A percentile compares a stretch with the other conserved stretches of the same genome.
These are phyloP conservation scores for Neurospora crassa DNA, from an alignment of 2,329 filamentous ascomycete species.

Conservation along the genomic window DNA sequence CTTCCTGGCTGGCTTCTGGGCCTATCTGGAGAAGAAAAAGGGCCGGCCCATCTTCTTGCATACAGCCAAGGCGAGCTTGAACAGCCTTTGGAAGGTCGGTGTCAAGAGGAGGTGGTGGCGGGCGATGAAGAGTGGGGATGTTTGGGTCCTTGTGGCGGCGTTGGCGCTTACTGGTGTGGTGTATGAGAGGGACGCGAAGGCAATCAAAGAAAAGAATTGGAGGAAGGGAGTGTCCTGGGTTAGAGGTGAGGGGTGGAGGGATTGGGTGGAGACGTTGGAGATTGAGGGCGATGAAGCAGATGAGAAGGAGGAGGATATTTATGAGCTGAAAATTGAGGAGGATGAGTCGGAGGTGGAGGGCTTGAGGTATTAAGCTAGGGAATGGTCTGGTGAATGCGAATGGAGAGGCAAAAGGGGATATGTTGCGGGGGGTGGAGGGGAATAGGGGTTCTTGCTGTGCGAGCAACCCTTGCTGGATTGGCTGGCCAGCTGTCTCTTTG, in stretches of 20 bases:
- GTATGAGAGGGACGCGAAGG: slow-evolving; percentile 61
- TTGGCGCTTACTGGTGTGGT: slow-evolving; percentile 70
- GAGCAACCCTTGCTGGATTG: background rate
- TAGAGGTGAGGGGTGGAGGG: slow-evolving; percentile 65
- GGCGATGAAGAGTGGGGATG: slow-evolving; percentile 71
- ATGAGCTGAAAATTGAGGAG: background rate
- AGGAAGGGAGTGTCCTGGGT: slow-evolving; percentile 67
- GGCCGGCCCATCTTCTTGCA: slow-evolving; percentile 68
- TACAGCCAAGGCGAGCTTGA: slow-evolving; percentile 65
- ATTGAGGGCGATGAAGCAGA: slow-evolving; percentile 37
- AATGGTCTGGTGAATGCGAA: background rate
- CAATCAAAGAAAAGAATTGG: slow-evolving; percentile 56
- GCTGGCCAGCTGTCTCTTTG: background rate
- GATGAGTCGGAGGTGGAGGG: slow-evolving; percentile 1
- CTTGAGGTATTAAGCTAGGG: background rate
- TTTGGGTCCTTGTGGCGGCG: slow-evolving; percentile 71
- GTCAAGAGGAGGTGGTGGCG: slow-evolving; percentile 83
- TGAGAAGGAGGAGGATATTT: slow-evolving; percentile 20
- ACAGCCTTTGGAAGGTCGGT: slow-evolving; percentile 88
- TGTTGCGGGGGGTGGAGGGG: no score
- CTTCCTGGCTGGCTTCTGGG: slow-evolving; percentile 77
- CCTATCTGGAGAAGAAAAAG: slow-evolving; percentile 59
- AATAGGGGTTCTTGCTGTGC: background rate
- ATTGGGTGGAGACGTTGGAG: slow-evolving; percentile 43
- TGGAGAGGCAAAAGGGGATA: background rate